These are phyloP conservation scores for Pestalotiopsis sp. DNA, from an alignment of 2,329 filamentous ascomycete species.

Conservation along the genomic window DNA sequence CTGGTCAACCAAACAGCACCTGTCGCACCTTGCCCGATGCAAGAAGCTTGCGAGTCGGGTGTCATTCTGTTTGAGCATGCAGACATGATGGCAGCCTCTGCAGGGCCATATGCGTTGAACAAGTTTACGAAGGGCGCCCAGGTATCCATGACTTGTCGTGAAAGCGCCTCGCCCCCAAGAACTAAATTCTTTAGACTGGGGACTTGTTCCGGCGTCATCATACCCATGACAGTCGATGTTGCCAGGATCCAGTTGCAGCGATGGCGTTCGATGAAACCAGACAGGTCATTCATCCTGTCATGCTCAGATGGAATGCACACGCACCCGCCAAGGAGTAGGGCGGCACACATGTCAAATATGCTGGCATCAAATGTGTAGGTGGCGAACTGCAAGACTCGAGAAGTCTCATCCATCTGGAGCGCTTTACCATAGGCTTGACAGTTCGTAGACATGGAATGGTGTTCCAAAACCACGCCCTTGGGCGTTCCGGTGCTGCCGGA, in stretches of 20 bases:
- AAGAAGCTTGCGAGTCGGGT: not conserved
- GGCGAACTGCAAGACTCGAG: slow-evolving; percentile 30
- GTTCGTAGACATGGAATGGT: slow-evolving; percentile 14
- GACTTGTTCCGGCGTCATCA: slow-evolving; percentile 24
- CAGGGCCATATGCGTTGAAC: slow-evolving; percentile 26
- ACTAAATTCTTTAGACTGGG: slow-evolving; percentile 25
- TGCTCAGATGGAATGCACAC: slow-evolving; percentile 42
- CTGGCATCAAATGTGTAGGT: slow-evolving; percentile 43
- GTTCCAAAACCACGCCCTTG: slow-evolving; percentile 20
- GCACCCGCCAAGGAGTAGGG: slow-evolving; percentile 39
- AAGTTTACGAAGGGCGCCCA: slow-evolving; percentile 23
- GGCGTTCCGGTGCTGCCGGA: slow-evolving; percentile 22
- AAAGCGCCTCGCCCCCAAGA: slow-evolving; percentile 28
- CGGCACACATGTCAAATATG: slow-evolving; percentile 39
- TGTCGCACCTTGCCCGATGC: not conserved
- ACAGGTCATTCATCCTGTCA: slow-evolving; percentile 38
- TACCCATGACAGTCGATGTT: slow-evolving; percentile 27
- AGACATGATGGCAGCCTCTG: slow-evolving; percentile 18
- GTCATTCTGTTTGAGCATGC: not conserved
- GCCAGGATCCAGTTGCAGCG: slow-evolving; percentile 26
- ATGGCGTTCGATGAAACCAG: slow-evolving; percentile 26
- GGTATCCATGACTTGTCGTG: slow-evolving; percentile 19
- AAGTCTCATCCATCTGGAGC: slow-evolving; percentile 19
- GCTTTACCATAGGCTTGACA: slow-evolving; percentile 1
- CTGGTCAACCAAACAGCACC: slow-evolving; percentile 4